Base-by-base conservation (phyloP, 2,329 filamentous ascomycete species). In the Penicillium frequentans region DNA sequence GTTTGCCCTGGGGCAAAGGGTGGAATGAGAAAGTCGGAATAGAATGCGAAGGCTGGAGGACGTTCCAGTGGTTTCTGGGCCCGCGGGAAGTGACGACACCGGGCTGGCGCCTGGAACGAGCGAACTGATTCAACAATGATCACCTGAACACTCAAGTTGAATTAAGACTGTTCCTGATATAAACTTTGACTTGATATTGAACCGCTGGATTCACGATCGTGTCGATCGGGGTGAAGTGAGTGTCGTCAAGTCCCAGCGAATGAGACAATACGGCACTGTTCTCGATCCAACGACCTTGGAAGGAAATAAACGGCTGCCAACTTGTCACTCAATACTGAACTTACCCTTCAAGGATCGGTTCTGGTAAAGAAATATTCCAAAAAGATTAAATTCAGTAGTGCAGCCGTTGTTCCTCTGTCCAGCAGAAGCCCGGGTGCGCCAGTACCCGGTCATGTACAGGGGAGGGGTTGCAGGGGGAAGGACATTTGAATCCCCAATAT, bases 81-180 rank as follows among this genome's bases (percentile, higher is more conserved):
- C 51, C 14, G 11, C 54, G 55, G 58, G 49, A 55, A 55, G 57
- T 63, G 62, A 60, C 61, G 61, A 65, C 64, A 64, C 53, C 54
- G 57, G 52, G 29, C 19, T 49, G 47, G 47, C 47, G 47, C 19
- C 29, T 33, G 31, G 16, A 37, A 37, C 16, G 35, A 37, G n/a
- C 35, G n/a, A n/a, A 14, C 29, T 31, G 11, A 11, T 31, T 37
- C n/a, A 21, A 9, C 37, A 21, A 42, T 23, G 19, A 21, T 9
- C 37, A 42, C 3, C 37, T 42, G 9, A 21, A 21, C 37, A 21
- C 19, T 42, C 37, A 42, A 42, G 19, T 42, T 10, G n/a, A 39
- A 39, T 10, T 16, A 4, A 16, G 19, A 11, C 4, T 5, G 5
- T 11, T 42, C 37, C 9, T 23, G 37, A 11, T 8, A 19, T 5